Evolutionary conservation across 495 filamentous ascomycete genomes (phyloP).

Genomic region (Glonium stellatum): DNA sequence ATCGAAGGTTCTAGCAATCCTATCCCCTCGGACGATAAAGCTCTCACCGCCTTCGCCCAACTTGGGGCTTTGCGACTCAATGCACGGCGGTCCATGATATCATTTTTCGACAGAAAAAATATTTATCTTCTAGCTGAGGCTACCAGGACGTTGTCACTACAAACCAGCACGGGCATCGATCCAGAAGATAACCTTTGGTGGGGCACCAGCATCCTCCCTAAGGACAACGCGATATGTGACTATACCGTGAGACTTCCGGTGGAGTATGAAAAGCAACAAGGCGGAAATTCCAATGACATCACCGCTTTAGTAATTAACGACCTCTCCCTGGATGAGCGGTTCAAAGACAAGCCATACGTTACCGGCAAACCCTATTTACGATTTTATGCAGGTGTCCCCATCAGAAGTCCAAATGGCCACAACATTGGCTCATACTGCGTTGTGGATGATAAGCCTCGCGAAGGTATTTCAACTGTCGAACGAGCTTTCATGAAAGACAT

Average conservation of each 20-base stretch:
- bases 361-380: not conserved
- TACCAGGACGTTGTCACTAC: not conserved
- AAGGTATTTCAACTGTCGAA: not conserved
- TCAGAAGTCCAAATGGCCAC: not conserved
- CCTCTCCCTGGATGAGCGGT: no score
- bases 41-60: not conserved
- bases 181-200: not conserved
- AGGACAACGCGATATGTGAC: no score
- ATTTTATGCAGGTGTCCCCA: not conserved
- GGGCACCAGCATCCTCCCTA: no score
- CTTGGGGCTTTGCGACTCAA: not conserved
- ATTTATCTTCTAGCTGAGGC: not conserved
- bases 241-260: no score
- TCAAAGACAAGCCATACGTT: no score
- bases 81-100: not conserved
- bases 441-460: not conserved
- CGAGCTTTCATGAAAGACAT: not conserved
- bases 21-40: not conserved
- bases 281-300: no score
- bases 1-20: no score
- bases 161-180: not conserved
- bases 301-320: no score
- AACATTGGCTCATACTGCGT: not conserved
- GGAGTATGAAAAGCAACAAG: no score
- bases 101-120: not conserved